Evolutionary conservation across 2,329 filamentous ascomycete genomes (phyloP).

Genomic region (Pezicula neosporulosa): DNA sequence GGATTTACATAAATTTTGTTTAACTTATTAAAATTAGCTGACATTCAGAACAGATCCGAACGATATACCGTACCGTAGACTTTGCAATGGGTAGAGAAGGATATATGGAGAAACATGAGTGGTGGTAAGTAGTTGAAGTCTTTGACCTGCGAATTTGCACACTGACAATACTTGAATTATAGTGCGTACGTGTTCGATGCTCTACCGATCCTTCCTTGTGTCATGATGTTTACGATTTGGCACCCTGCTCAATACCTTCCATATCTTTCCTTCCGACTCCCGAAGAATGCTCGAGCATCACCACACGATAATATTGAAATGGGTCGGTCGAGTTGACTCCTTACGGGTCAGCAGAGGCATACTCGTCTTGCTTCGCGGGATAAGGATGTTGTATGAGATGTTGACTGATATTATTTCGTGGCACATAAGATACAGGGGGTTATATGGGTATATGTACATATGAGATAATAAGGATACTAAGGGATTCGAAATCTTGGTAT

Average conservation of each 20-base stretch:
- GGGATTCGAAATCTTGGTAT: too few species aligned
- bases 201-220: slow-evolving; percentile 15
- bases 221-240: slow-evolving; percentile 27
- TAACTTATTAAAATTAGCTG: neutral
- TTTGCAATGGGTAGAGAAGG: slow-evolving; percentile 17
- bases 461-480: too few species aligned
- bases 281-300: slow-evolving; percentile 24
- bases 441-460: too few species aligned
- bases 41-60: neutral
- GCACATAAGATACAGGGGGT: too few species aligned
- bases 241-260: slow-evolving; percentile 32
- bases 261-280: slow-evolving; percentile 28
- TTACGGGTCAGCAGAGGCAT: too few species aligned
- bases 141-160: neutral
- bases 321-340: too few species aligned
- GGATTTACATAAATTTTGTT: neutral
- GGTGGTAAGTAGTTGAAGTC: slow-evolving; percentile 3
- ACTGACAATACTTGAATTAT: neutral
- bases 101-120: slow-evolving; percentile 20
- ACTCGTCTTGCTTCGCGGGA: too few species aligned
- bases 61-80: slow-evolving; percentile 22
- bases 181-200: slow-evolving; percentile 20
- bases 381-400: too few species aligned
- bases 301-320: neutral
- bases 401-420: too few species aligned